These are phyloP conservation scores for Yamadazyma sp. DNA, from an alignment of 805 yeast species.

Conservation along the genomic window DNA sequence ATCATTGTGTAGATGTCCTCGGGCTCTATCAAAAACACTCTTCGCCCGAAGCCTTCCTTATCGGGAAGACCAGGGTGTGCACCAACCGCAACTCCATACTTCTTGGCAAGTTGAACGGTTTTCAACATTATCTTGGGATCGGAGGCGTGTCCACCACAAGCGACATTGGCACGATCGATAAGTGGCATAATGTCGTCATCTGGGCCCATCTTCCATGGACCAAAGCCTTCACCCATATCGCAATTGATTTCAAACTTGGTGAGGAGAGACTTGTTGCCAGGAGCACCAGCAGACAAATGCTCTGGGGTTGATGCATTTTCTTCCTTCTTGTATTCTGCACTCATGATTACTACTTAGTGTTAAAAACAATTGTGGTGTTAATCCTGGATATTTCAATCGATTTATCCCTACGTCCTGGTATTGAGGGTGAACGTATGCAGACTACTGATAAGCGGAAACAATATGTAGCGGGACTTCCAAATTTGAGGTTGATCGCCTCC, in stretches of 20 bases:
- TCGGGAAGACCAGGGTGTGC: conserved; percentile 44
- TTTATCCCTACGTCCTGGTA: too few relatives aligned
- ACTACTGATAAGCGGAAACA: too few relatives aligned
- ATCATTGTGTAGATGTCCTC: conserved; percentile 37
- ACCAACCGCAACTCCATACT: conserved; percentile 34
- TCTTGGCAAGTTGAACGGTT: conserved; percentile 34
- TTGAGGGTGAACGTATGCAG: too few relatives aligned
- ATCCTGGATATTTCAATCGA: too few relatives aligned
- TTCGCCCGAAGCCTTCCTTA: conserved; percentile 40
- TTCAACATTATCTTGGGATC: conserved; percentile 36
- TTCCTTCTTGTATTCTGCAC: too few relatives aligned
- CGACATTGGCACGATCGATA: conserved; percentile 40
- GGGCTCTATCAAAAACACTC: conserved; percentile 33
- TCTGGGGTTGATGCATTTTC: conserved; percentile 13
- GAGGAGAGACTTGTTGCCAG: conserved; percentile 17
- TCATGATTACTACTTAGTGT: too few relatives aligned
- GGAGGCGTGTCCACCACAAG: conserved; percentile 45
- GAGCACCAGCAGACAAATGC: conserved; percentile 13
- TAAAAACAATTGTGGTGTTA: too few relatives aligned
- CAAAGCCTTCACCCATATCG: conserved; percentile 40
- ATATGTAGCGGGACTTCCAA: too few relatives aligned
- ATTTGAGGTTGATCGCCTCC: too few relatives aligned
- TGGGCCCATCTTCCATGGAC: conserved; percentile 38
- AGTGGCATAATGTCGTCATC: conserved; percentile 41
- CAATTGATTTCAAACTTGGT: conserved; percentile 31